phyloP scores from a whole-genome alignment of 2,329 filamentous ascomycete genomes.

The Venturia asperata region DNA sequence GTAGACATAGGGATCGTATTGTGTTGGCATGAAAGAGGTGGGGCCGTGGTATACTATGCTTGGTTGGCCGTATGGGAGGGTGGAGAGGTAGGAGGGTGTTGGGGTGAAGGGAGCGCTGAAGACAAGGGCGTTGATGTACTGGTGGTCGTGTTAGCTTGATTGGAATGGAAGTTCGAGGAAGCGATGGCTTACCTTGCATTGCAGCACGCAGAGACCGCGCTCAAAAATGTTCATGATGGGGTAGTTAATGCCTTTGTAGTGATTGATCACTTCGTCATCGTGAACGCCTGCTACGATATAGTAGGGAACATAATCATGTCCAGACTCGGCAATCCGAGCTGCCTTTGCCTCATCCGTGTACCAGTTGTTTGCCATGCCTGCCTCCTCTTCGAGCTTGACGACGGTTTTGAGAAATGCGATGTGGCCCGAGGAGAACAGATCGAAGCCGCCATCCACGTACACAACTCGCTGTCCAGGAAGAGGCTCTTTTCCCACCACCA shows the following conservation, averaged over 20 bases:
- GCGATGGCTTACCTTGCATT: slow-evolving; percentile 66
- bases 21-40: slow-evolving; percentile 71
- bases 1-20: slow-evolving; percentile 57
- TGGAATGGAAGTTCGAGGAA: too few species aligned
- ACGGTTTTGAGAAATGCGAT: slow-evolving; percentile 89
- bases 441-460: slow-evolving; percentile 95
- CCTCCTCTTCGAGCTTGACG: slow-evolving; percentile 61
- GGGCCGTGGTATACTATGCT: slow-evolving; percentile 92
- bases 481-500: slow-evolving; percentile 66
- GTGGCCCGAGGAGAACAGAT: slow-evolving; percentile 92
- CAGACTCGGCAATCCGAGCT: slow-evolving; percentile 55
- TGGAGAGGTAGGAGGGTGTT: slow-evolving; percentile 66
- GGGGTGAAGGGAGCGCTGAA: slow-evolving; percentile 88
- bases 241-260: slow-evolving; percentile 96
- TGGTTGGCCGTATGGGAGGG: slow-evolving; percentile 62
- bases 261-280: slow-evolving; percentile 89
- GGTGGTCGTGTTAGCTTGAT: slow-evolving; percentile 21
- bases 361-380: slow-evolving; percentile 65
- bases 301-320: slow-evolving; percentile 69
- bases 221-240: slow-evolving; percentile 99
- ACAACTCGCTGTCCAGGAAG: slow-evolving; percentile 75
- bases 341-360: slow-evolving; percentile 57
- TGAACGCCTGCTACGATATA: slow-evolving; percentile 93
- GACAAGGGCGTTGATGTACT: slow-evolving; percentile 82
- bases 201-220: slow-evolving; percentile 86